Percentiles rank a stretch among this genome's conserved stretches.
These are phyloP conservation scores for Fraxinus americana DNA, from an alignment of 257 asterid species.

Conservation along the genomic window DNA sequence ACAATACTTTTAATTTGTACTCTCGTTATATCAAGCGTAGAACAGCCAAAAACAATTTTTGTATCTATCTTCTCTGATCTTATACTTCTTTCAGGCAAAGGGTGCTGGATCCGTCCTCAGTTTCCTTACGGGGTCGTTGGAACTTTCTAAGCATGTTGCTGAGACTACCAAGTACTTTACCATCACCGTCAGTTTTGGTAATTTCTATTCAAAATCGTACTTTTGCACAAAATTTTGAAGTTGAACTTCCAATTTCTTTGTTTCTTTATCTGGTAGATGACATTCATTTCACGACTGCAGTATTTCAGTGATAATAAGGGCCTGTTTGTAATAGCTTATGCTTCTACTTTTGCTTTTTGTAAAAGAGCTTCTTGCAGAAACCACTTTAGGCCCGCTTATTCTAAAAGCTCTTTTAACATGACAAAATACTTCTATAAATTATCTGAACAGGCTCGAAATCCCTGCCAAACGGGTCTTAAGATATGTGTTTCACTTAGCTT, in stretches of 20 bases:
- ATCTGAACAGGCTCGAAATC: too few species aligned
- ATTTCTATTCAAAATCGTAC: conserved; percentile 18
- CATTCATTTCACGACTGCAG: neutral
- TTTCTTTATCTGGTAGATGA: neutral
- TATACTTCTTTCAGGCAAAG: conserved; percentile 57
- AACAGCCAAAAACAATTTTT: neutral
- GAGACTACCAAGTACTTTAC: conserved; percentile 80
- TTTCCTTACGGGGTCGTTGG: conserved; percentile 75
- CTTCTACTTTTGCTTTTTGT: too few species aligned
- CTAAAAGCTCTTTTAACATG: too few species aligned
- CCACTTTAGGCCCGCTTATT: too few species aligned
- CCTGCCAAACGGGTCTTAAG: too few species aligned
- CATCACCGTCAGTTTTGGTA: conserved; percentile 90
- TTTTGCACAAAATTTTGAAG: neutral
- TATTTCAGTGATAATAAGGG: neutral
- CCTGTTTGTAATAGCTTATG: too few species aligned
- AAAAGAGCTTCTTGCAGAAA: too few species aligned
- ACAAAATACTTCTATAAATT: too few species aligned
- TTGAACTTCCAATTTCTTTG: neutral
- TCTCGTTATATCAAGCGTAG: neutral
- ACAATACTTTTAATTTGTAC: neutral
- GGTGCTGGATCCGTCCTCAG: conserved; percentile 97
- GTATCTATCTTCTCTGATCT: neutral
- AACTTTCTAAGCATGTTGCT: conserved; percentile 80
- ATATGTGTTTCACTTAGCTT: too few species aligned